phyloP scores from a whole-genome alignment of 139 green algal genomes.

The Zygnema cylindricum region DNA sequence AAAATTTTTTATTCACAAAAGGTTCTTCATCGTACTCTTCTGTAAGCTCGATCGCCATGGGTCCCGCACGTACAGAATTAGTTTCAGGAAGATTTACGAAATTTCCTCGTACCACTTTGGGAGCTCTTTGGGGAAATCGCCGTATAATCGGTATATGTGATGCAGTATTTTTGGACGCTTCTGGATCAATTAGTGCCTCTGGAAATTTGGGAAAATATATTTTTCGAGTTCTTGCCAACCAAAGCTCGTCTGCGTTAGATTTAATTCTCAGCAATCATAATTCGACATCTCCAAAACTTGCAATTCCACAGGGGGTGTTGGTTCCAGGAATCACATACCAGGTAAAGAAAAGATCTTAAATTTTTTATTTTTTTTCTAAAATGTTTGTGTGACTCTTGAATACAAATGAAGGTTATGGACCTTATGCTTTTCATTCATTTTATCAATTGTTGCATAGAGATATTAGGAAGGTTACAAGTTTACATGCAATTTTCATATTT shows the following conservation, averaged over 20 bases:
- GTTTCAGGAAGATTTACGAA: neutral
- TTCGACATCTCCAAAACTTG: neutral
- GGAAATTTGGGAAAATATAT: neutral
- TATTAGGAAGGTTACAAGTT: too few species aligned
- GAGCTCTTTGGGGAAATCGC: neutral
- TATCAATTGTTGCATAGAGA: neutral
- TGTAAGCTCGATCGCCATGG: constrained; percentile 3
- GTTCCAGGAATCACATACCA: constrained; percentile 9
- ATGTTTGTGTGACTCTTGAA: neutral
- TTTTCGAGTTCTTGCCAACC: neutral
- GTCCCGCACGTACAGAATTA: constrained; percentile 5
- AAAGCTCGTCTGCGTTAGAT: neutral
- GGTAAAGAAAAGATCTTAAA: neutral
- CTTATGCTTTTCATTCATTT: neutral
- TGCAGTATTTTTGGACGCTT: constrained; percentile 22
- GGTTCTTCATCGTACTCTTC: neutral
- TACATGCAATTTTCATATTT: neutral
- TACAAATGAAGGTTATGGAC: neutral
- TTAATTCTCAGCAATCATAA: neutral
- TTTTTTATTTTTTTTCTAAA: neutral
- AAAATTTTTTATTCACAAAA: neutral
- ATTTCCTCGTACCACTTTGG: neutral
- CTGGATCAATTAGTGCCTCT: neutral
- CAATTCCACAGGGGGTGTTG: neutral
- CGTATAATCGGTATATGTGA: constrained; percentile 28